Evolutionary conservation across 164 flowering plant species (phyloP).

Genomic region (Chimonanthus salicifolius): DNA sequence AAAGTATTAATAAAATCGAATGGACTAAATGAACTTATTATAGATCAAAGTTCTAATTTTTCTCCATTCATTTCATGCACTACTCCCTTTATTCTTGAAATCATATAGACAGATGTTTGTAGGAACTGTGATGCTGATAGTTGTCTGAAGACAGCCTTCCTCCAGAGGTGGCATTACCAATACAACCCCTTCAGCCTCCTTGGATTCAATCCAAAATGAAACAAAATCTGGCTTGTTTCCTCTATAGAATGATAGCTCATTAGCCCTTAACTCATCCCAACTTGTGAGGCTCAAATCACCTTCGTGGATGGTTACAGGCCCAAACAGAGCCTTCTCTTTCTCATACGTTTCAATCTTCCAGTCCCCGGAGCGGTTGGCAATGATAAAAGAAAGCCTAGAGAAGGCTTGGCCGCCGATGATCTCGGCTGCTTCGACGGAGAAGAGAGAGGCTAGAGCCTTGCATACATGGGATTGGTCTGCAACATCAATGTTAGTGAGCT

Average conservation of each 20-base stretch:
- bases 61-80: no score
- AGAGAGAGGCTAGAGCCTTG: neutral
- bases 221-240: conserved; percentile 3
- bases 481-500: neutral
- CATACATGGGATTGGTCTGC: neutral
- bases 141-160: neutral
- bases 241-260: conserved; percentile 2
- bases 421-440: neutral
- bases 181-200: conserved; percentile 10
- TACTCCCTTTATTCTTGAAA: no score
- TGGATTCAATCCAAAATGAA: neutral
- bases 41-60: no score
- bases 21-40: no score
- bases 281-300: neutral
- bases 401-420: neutral
- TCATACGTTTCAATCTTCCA: neutral
- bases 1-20: no score
- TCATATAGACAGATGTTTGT: neutral
- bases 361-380: neutral
- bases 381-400: neutral
- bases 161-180: conserved; percentile 4
- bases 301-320: neutral
- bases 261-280: neutral
- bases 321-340: neutral
- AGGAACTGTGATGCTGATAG: conserved; percentile 5